Base-by-base conservation (phyloP, 768 basidiomycete genomes). In the Daedalea quercina region DNA sequence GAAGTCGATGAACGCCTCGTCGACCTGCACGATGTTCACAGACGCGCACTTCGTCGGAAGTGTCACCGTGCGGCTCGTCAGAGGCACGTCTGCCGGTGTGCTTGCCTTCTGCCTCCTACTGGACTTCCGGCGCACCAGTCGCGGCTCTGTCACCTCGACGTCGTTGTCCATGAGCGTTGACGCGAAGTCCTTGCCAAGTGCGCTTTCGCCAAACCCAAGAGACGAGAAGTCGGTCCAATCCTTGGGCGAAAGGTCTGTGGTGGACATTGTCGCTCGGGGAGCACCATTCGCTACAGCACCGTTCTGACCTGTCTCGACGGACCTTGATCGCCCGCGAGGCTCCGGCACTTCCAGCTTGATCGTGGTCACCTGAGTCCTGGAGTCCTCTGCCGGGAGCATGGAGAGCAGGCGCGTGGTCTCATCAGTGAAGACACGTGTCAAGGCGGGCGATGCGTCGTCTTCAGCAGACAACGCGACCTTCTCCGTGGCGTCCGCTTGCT, bases 1-100 rank as follows among this genome's bases (percentile, higher is more conserved):
- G 63, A 89, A 89, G 65, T 91, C 88, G 50, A 90, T 69, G 64
- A 91, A 90, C 1, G 87, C 86, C 60, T 90, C 88, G 60, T 91
- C 89, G 11, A 91, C 62, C 54, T 81, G 76, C n/a, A 82, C 68
- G 33, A 79, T 57, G 13, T 73, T 68, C 11, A 84, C 65, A 9
- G 68, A 65, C 0, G 75, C 73, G 20, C 75, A 70, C 45, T 70
- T 73, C n/a, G 63, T 59, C 47, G 49, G 55, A 12, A 57, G 17
- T 17, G 51, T 43, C 4, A 52, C 56, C 3, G 42, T 9, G 13
- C 54, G 50, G 1, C 44, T 53, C 3, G 59, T 55, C 51, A 61
- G 23, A 44, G 44, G 50, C 46, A 61, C 67, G 4, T 69, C 64
- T 9, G 61, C 48, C 52, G 63, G 43, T 35, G 62, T 64, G 44